Evolutionary conservation across 2,329 filamentous ascomycete species (phyloP).

Genomic region (Beauveria medogensis): DNA sequence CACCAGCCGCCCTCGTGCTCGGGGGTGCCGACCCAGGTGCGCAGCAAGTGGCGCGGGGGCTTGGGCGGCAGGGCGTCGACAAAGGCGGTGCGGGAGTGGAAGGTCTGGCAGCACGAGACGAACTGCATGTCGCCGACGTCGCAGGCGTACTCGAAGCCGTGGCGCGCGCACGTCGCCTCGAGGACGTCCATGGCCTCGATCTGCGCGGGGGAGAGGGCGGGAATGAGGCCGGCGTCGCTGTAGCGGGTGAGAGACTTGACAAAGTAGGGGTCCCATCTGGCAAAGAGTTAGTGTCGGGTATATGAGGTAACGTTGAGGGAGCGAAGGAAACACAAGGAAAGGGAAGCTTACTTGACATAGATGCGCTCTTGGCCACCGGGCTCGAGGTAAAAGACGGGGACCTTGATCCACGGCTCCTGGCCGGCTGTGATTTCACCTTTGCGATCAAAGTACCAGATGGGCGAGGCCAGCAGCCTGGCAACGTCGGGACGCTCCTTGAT

Average conservation of each 20-base stretch:
- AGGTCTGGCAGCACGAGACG: conserved; percentile 12
- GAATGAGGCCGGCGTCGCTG: conserved; percentile 64
- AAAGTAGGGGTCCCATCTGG: conserved; percentile 89
- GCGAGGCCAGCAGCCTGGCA: conserved; percentile 62
- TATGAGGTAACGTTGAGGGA: not conserved
- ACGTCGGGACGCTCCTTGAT: conserved; percentile 73
- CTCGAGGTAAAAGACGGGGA: conserved; percentile 70
- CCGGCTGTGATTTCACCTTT: conserved; percentile 74
- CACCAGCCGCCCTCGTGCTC: conserved; percentile 79
- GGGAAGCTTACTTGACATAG: conserved; percentile 51
- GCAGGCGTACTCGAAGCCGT: conserved; percentile 10
- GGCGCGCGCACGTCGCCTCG: conserved; percentile 62
- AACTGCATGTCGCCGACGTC: conserved; percentile 82
- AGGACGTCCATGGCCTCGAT: conserved; percentile 47
- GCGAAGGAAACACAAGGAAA: not conserved
- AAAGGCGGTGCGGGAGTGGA: conserved; percentile 11
- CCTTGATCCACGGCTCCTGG: conserved; percentile 65
- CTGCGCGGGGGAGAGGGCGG: conserved; percentile 62
- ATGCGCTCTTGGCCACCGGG: conserved; percentile 36
- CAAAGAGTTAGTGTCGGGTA: conserved; percentile 21
- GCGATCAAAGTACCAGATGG: conserved; percentile 87
- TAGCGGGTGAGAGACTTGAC: conserved; percentile 69
- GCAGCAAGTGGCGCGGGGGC: conserved; percentile 69
- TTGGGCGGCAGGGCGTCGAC: conserved; percentile 51
- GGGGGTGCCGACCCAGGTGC: conserved; percentile 77